Conservation (phyloP, 1,284 basidiomycete species). For the Bondarzewia mesenterica region DNA sequence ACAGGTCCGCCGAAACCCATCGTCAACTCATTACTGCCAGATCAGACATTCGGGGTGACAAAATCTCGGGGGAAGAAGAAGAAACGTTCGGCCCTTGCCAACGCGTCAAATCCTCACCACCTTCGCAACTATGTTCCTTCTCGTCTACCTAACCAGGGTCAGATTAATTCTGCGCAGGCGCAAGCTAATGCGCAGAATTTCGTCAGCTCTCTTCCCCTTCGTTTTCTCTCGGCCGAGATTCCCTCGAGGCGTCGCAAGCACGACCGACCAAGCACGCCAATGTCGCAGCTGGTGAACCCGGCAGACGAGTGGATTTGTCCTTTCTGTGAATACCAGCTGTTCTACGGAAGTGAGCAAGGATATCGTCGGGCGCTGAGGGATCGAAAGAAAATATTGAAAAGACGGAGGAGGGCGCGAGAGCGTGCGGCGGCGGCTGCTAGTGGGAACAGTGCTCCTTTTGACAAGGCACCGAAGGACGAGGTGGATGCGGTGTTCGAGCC, state of each 20-base stretch:
- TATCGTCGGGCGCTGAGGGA: conserved; percentile 61
- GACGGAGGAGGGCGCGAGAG: conserved; percentile 70
- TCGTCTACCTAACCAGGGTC: conserved; percentile 55
- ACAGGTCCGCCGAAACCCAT: conserved; percentile 3
- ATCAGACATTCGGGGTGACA: conserved; percentile 16
- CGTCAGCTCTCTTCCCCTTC: conserved; percentile 50
- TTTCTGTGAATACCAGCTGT: conserved; percentile 81
- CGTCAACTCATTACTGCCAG: not conserved
- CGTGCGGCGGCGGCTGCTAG: conserved; percentile 49
- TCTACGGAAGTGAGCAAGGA: conserved; percentile 67
- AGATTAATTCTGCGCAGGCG: conserved; percentile 29
- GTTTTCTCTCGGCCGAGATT: conserved; percentile 62
- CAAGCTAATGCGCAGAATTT: conserved; percentile 35
- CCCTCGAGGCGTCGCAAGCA: conserved; percentile 39
- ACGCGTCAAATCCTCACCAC: conserved; percentile 87
- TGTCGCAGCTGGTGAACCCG: conserved; percentile 44
- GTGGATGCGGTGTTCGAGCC: conserved; percentile 23
- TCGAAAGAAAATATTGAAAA: conserved; percentile 70
- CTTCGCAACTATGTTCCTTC: conserved; percentile 82
- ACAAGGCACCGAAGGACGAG: conserved; percentile 31
- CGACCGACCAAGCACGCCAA: conserved; percentile 17
- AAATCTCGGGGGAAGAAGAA: conserved; percentile 69
- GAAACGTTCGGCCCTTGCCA: conserved; percentile 78
- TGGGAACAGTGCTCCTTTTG: conserved; percentile 22
- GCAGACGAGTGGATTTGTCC: conserved; percentile 85